Evolutionary conservation across 2,329 filamentous ascomycete genomes (phyloP), one percentile per base, ranked within the genome.

Genomic region (Helotiales sp.): DNA sequence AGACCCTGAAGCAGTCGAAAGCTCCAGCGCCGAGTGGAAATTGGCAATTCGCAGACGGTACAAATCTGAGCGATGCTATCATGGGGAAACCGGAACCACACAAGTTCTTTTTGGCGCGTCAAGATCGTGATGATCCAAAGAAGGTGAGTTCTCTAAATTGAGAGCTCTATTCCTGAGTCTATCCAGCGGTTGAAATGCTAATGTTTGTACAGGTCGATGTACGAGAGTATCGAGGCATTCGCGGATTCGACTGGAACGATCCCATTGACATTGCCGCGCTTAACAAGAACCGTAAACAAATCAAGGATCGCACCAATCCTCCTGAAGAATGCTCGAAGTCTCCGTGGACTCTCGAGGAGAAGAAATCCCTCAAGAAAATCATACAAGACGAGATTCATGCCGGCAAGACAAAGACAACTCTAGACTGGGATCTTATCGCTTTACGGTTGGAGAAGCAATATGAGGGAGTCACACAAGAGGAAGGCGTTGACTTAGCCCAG

Each of bases 51-150:
- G 22, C 31, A 1, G 38, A 36, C 12, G 61, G 61, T 24, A 44
- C 52, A 2, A 31, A 57, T 27, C 36, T 60, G 0, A 22, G 25
- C 1, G n/a, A 49, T 3, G 48, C 54, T 15, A 15, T 44, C 25
- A 12, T 51, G 10, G 48, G 34, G 7, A 31, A 24, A 2, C 61
- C 59, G 1, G 59, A 59, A 10, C 31, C 54, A 9, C 54, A 54
- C 3, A 61, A 61, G 33, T 59, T 52, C 10, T 63, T 63, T 29
- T 27, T 63, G 36, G 12, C 57, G 1, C 55, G 56, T 8, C 50
- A 59, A 22, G 25, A 46, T 15, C 31, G 13, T 7, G 3, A 51
- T 1, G 13, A 63, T 17, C 42, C 49, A 5, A 17, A 15, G 10
- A 51, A 38, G 8, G n/a, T n/a, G n/a, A n/a, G n/a, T n/a, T n/a